Evolutionary conservation across 352 stramenopile species (phyloP).

Genomic region (Globisporangium spiculum): DNA sequence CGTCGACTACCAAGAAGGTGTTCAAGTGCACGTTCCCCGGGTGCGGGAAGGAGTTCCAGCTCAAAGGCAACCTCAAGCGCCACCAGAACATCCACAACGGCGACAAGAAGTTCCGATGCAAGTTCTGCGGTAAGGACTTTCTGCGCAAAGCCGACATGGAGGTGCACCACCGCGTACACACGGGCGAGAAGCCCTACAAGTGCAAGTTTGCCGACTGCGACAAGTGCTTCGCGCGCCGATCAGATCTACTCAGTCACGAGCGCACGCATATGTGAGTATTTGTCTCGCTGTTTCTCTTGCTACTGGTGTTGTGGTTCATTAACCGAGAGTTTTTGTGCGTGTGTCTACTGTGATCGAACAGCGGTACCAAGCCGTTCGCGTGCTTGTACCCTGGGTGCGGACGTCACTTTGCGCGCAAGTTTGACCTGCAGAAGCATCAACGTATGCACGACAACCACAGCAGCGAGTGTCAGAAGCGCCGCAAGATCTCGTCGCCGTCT

Average conservation of each 20-base stretch:
- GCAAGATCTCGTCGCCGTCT: slow-evolving; percentile 21
- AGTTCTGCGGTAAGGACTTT: slow-evolving; percentile 58
- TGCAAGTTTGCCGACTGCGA: slow-evolving; percentile 52
- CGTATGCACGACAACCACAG: slow-evolving; percentile 39
- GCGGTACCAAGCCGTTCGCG: slow-evolving; percentile 58
- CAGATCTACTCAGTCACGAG: slow-evolving; percentile 73
- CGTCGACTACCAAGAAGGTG: slow-evolving; percentile 15
- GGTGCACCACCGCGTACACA: slow-evolving; percentile 73
- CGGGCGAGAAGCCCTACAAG: slow-evolving; percentile 69
- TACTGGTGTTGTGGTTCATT: not conserved
- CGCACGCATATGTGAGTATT: slow-evolving; percentile 54
- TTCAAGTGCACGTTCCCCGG: slow-evolving; percentile 52
- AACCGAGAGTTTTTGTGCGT: not conserved
- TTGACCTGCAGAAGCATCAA: slow-evolving; percentile 77
- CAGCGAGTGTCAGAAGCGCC: slow-evolving; percentile 31
- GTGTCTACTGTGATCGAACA: slow-evolving; percentile 17
- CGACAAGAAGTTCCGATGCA: slow-evolving; percentile 58
- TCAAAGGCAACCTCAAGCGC: slow-evolving; percentile 66
- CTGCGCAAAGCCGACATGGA: slow-evolving; percentile 75
- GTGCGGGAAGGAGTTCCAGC: slow-evolving; percentile 52
- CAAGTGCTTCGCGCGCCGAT: slow-evolving; percentile 67
- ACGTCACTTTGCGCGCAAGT: slow-evolving; percentile 50
- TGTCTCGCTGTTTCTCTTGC: not conserved
- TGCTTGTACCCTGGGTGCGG: slow-evolving; percentile 51
- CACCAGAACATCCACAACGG: slow-evolving; percentile 60